Evolutionary conservation across 257 asterid species (phyloP), one percentile per base, ranked within the genome.

Genomic region (Solanum chiquidenum): DNA sequence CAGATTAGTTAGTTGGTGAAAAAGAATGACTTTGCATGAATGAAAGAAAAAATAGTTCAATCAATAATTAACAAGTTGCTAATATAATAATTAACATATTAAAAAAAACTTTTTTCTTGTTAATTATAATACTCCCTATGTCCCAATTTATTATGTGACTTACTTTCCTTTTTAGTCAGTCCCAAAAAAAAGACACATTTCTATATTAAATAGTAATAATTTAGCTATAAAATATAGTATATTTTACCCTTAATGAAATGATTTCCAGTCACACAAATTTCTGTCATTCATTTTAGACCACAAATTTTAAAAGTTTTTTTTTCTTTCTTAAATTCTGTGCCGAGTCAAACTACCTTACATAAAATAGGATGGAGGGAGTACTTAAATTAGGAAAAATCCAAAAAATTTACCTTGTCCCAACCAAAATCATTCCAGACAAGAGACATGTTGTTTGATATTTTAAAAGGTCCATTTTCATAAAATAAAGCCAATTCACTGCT

Each of bases 381-480:
- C 1, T 12, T 64, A n/a, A n/a, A 11, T n/a, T 64, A 64, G 33
- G 72, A 11, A 64, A 64, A 64, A 64, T 64, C 72, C 72, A n/a
- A 64, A 64, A 64, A 64, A n/a, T 0, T 64, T 64, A 64, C 98
- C 96, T 94, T 91, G 89, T 94, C 99, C 99, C 98, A 95, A 4
- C 98, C 98, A 40, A 89, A 95, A 49, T 95, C 93, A 86, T 95
- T 96, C 96, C 94, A 94, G 34, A 55, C 90, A 62, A 96, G 95
- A 46, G 99, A 92, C 83, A 88, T 29, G 89, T 92, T 88, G 29
- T 72, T 44, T 58, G 93, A 49, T n/a, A 96, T 73, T 29, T 92
- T 90, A 86, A 92, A 96, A 82, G 99, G 98, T 64, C 98, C 98
- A 83, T 96, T 96, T 89, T 94, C 98, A 55, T 90, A 94, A 83